Conservation (phyloP, 1,284 basidiomycete species). For the Cutaneotrichosporon cyanovorans region DNA sequence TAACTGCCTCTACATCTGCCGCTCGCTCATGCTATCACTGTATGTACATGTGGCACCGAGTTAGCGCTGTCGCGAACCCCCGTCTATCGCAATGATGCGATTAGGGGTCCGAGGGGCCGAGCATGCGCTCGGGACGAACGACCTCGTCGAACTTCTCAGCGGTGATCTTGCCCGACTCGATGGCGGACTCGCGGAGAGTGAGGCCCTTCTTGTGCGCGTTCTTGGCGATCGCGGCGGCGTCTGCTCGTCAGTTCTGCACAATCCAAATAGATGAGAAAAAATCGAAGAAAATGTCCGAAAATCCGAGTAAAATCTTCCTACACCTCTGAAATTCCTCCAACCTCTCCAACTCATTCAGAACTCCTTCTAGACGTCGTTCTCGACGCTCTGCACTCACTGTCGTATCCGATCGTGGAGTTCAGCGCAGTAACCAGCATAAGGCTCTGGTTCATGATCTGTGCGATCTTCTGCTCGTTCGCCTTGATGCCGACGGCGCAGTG, state of each 20-base stretch:
- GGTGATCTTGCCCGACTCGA: conserved; percentile 75
- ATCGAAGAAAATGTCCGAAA: background rate
- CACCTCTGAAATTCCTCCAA: background rate
- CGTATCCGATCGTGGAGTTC: conserved; percentile 25
- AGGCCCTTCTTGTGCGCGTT: conserved; percentile 98
- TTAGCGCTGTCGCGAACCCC: no score
- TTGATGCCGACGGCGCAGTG: conserved; percentile 91
- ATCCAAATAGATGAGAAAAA: background rate
- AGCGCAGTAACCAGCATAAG: conserved; percentile 51
- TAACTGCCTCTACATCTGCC: no score
- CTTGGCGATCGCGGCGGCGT: conserved; percentile 93
- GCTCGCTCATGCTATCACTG: no score
- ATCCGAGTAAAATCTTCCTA: background rate
- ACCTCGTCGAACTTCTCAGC: conserved; percentile 91
- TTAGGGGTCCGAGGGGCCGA: conserved; percentile 8
- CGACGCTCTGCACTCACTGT: background rate
- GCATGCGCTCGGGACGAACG: conserved; percentile 72
- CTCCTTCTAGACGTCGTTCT: background rate
- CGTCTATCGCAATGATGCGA: no score
- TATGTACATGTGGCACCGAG: no score
- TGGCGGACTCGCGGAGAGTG: conserved; percentile 90
- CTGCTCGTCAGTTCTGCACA: no score
- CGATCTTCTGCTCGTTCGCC: conserved; percentile 91
- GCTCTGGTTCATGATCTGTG: conserved; percentile 82
- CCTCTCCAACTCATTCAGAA: background rate